Base-by-base conservation (phyloP, 805 yeast species). In the Pichia eremophila region DNA sequence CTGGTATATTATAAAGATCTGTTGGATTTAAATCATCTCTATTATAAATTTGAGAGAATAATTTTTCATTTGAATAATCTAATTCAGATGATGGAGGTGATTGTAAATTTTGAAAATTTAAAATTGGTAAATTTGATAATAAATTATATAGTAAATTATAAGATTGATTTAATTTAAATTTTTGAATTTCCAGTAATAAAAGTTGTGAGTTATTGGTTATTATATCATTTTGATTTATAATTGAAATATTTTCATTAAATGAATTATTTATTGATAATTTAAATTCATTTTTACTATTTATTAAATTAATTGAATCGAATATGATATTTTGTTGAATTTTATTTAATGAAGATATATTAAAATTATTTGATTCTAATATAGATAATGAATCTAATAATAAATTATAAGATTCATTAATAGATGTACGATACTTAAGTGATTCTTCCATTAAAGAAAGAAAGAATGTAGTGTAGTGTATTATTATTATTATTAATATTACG, bases 81-180 rank as follows among this genome's bases (percentile, higher is more conserved):
- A 19, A 19, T 19, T 19, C 4, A 19, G 4, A 19, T 19, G 22
- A 19, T 3, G 22, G 22, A 19, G 22, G 22, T 19, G 22, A 19
- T 19, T 19, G 3, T 19, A 19, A 19, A 19, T 19, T 19, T 15
- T 41, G 40, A 8, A 56, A 34, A 29, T 54, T 49, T 25, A 61
- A 40, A 15, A 53, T 56, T 0, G 63, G 64, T 12, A 62, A 45
- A 17, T 52, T 51, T 11, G 47, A 35, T 8, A 59, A 38, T n/a
- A 52, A 44, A 34, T 42, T 46, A 17, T 48, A 39, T 5, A 58
- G 51, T 45, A 55, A 48, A 29, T 51, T 47, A 39, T 49, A 49
- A 34, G 49, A 36, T 5, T 39, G 35, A 19, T 47, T 46, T 40
- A 60, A 59, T 40, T 52, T 48, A 37, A 54, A 45, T 37, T 49